A percentile compares a stretch with the other conserved stretches of the same genome.
phyloP scores from a whole-genome alignment of 1,284 basidiomycete genomes.

The Cryptococcus amylolentus region DNA sequence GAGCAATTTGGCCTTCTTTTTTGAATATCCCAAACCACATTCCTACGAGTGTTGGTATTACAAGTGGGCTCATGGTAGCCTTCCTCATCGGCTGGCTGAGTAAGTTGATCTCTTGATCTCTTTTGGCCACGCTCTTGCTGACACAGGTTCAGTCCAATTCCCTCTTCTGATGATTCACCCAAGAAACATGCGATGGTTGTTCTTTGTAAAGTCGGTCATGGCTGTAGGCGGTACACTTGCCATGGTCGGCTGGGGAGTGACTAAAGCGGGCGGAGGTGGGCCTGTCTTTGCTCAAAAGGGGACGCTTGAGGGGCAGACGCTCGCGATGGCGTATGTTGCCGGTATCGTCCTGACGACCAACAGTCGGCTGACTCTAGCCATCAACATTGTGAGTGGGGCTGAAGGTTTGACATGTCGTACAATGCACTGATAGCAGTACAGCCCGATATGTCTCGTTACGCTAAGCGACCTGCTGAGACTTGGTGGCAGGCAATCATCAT shows the following conservation, averaged over 20 bases:
- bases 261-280: conserved; percentile 20
- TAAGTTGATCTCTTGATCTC: neutral
- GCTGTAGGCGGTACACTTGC: conserved; percentile 25
- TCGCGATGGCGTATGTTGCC: conserved; percentile 23
- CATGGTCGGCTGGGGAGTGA: conserved; percentile 26
- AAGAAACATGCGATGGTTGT: conserved; percentile 26
- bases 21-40: conserved; percentile 14
- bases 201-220: conserved; percentile 22
- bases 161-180: conserved; percentile 24
- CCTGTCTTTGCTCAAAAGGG: conserved; percentile 22
- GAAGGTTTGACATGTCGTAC: neutral
- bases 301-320: conserved; percentile 9
- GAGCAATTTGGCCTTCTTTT: conserved; percentile 21
- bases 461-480: conserved; percentile 16
- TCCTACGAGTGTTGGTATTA: conserved; percentile 14
- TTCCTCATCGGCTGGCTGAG: conserved; percentile 24
- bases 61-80: conserved; percentile 23
- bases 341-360: conserved; percentile 26
- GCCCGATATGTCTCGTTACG: conserved; percentile 16
- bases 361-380: conserved; percentile 23
- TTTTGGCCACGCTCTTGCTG: neutral
- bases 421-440: neutral
- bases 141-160: conserved; percentile 14
- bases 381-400: conserved; percentile 23
- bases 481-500: conserved; percentile 21